Conservation (phyloP, 2,329 filamentous ascomycete genomes). For the Lecanicillium sp. region DNA sequence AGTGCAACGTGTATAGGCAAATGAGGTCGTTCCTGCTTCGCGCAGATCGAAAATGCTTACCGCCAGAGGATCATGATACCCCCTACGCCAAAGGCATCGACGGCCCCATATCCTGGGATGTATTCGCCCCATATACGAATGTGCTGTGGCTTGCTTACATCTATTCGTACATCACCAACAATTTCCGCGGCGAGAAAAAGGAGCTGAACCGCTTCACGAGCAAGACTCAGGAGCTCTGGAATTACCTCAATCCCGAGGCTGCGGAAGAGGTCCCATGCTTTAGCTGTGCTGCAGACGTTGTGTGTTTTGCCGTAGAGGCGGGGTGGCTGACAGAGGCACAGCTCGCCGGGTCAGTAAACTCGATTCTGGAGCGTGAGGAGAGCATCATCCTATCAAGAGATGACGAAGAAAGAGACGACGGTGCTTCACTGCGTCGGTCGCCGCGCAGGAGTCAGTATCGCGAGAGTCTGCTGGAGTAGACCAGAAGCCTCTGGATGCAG, state of each 20-base stretch:
- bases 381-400: constrained; percentile 30
- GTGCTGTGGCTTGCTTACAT: constrained; percentile 58
- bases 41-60: constrained; percentile 42
- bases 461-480: background rate
- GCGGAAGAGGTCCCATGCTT: constrained; percentile 41
- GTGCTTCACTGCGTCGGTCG: constrained; percentile 17
- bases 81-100: constrained; percentile 39
- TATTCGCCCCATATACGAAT: constrained; percentile 53
- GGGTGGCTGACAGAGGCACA: constrained; percentile 50
- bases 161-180: constrained; percentile 42
- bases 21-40: constrained; percentile 51
- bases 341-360: constrained; percentile 31
- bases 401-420: constrained; percentile 15
- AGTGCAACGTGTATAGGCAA: constrained; percentile 55
- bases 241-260: constrained; percentile 44
- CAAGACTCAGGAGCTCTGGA: constrained; percentile 45
- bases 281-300: constrained; percentile 46
- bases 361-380: constrained; percentile 29
- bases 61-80: constrained; percentile 36
- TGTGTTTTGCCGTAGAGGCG: constrained; percentile 48
- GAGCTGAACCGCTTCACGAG: constrained; percentile 38
- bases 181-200: constrained; percentile 39
- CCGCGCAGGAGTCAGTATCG: constrained; percentile 11
- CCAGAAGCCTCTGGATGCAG: too few relatives aligned
- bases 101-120: constrained; percentile 45